A percentile compares a stretch with the other conserved stretches of the same genome.
Evolutionary conservation across 2,329 filamentous ascomycete genomes (phyloP).

Genomic region (Exophiala spinifera): DNA sequence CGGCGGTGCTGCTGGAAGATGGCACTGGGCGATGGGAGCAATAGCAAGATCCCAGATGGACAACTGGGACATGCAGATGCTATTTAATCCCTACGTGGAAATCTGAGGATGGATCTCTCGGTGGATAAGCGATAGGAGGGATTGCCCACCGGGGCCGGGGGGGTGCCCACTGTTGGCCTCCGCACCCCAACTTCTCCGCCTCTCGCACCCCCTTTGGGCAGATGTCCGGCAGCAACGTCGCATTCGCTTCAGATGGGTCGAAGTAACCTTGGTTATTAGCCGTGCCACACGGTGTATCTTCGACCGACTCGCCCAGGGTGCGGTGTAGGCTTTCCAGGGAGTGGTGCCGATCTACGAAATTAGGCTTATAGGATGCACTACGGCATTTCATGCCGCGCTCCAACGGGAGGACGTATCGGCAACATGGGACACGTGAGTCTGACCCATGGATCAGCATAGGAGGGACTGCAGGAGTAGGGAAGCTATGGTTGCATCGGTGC

Average conservation of each 20-base stretch:
- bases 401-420: too few relatives aligned
- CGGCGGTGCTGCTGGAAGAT: constrained; percentile 26
- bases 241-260: constrained; percentile 6
- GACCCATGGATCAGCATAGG: not conserved
- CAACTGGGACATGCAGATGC: constrained; percentile 6
- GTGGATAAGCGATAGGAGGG: constrained; percentile 6
- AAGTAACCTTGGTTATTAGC: constrained; percentile 1
- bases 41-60: not conserved
- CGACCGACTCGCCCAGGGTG: constrained; percentile 6
- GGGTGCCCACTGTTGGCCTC: too few relatives aligned
- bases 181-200: constrained; percentile 14
- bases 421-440: not conserved
- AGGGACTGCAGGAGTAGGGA: too few relatives aligned
- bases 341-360: constrained; percentile 10
- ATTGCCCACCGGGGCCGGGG: constrained; percentile 5
- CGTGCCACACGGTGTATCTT: constrained; percentile 3
- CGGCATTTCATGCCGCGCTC: too few relatives aligned
- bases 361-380: constrained; percentile 4
- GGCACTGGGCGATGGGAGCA: constrained; percentile 2
- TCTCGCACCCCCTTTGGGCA: constrained; percentile 3
- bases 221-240: constrained; percentile 11
- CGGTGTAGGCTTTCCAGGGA: constrained; percentile 4
- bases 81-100: constrained; percentile 1
- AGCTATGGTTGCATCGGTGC: too few relatives aligned
- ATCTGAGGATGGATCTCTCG: constrained; percentile 7